A percentile compares a stretch with the other conserved stretches of the same genome.
Conservation (phyloP, 164 flowering plant species). For the Berberis vulgaris region DNA sequence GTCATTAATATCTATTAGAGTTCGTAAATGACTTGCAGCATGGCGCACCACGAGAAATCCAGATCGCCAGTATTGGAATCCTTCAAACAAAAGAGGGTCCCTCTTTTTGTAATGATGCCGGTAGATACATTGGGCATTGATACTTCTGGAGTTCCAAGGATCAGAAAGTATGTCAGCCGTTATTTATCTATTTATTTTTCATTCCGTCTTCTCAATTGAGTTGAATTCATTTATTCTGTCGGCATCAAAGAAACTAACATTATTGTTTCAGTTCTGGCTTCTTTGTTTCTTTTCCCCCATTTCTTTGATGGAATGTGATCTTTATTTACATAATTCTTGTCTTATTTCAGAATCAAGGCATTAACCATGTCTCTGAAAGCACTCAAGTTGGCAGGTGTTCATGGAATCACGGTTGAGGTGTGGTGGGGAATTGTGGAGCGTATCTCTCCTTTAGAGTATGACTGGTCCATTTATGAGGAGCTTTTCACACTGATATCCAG, state of each 20-base stretch:
- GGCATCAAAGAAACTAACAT: neutral
- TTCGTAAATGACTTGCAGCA: conserved; percentile 21
- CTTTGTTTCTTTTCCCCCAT: conserved; percentile 1
- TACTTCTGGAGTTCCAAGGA: conserved; percentile 34
- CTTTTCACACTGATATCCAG: conserved; percentile 36
- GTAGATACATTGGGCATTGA: conserved; percentile 35
- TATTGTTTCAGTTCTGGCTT: neutral
- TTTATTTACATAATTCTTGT: neutral
- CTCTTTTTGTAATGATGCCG: conserved; percentile 55
- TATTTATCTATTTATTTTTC: neutral
- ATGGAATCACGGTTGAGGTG: conserved; percentile 56
- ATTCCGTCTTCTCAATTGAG: neutral
- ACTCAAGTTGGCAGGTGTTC: conserved; percentile 62
- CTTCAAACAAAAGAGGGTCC: conserved; percentile 32
- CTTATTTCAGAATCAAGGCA: conserved; percentile 36
- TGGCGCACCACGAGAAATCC: conserved; percentile 41
- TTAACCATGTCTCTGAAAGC: conserved; percentile 46
- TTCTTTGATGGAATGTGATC: conserved; percentile 1
- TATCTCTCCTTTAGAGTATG: conserved; percentile 34
- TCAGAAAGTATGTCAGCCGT: conserved; percentile 26
- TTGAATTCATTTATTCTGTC: neutral
- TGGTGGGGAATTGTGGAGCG: conserved; percentile 71
- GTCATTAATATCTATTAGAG: neutral
- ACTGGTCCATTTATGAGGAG: conserved; percentile 52
- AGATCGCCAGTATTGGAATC: conserved; percentile 27